Base-by-base conservation (phyloP, 768 basidiomycete genomes). In the Imleria badia region DNA sequence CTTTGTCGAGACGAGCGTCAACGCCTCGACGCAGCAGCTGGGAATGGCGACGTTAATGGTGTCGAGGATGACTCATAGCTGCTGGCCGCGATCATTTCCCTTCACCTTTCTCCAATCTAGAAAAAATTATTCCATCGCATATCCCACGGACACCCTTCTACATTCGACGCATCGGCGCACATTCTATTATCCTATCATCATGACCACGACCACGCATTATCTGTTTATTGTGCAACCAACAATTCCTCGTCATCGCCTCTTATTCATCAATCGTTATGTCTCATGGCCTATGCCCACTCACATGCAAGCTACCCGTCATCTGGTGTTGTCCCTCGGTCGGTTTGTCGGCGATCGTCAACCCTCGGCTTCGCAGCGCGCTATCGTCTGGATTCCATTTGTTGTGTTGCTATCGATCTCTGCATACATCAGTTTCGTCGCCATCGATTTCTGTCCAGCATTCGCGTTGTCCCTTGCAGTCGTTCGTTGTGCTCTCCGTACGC, bases 151-250 rank as follows among this genome's bases (percentile, higher is more conserved):
- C 59, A 68, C 59, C 58, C 63, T n/a, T n/a, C n/a, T 55, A 68
- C 55, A 62, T 39, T 55, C 48, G 15, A 60, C 38, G 23, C 57
- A 61, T 48, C 51, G 51, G 48, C 53, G 55, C 61, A 33, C 64
- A 67, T 58, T 48, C 66, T 58, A 66, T 52, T 41, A 62, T 47
- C 50, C 48, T 22, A 58, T 48, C 42, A 66, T 60, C 52, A 65
- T 44, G 46, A 56, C 33, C 48, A 65, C 46, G 46, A 56, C 33
- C 48, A 60, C 55, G 45, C 64, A 67, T 59, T 33, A 60, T 51
- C 44, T 67, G 34, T 67, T 68, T 67, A 67, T 68, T 66, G 36
- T 61, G 59, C 66, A 68, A 67, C 58, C 41, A 66, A 57, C 12
- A 54, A 45, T 43, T 48, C 59, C 66, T 61, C 59, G 61, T 66